These are phyloP conservation scores for Pythium folliculosum DNA, from an alignment of 352 stramenopile species.

Conservation along the genomic window DNA sequence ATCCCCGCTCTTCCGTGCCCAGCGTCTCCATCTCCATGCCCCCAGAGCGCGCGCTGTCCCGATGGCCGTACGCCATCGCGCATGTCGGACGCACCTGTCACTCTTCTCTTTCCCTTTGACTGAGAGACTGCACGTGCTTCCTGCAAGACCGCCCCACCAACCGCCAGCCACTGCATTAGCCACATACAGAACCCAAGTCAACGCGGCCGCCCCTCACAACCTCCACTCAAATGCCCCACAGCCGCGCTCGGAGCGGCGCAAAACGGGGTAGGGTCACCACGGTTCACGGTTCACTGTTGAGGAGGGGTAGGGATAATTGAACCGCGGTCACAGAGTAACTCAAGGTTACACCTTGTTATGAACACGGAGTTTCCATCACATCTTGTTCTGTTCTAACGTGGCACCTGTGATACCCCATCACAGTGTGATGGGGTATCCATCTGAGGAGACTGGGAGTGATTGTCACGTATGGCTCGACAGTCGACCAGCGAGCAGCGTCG, in stretches of 20 bases:
- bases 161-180: conserved; percentile 26
- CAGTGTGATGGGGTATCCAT: conserved; percentile 18
- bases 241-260: background rate
- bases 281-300: conserved; percentile 20
- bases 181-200: conserved; percentile 30
- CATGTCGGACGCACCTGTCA: conserved; percentile 29
- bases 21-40: too few species aligned
- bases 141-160: conserved; percentile 24
- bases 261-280: conserved; percentile 14
- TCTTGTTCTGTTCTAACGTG: conserved; percentile 10
- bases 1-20: too few species aligned
- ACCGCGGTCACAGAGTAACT: conserved; percentile 25
- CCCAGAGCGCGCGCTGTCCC: too few species aligned
- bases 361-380: background rate
- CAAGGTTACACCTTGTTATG: too few species aligned
- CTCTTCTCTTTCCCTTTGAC: conserved; percentile 39
- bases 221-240: conserved; percentile 27
- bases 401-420: conserved; percentile 1
- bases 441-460: background rate
- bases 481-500: conserved; percentile 17
- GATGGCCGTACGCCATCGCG: conserved; percentile 2
- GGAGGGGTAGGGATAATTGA: conserved; percentile 1
- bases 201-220: conserved; percentile 10
- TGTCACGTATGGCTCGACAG: background rate
- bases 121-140: conserved; percentile 29